A percentile compares a stretch with the other conserved stretches of the same genome.
Conservation (phyloP, 495 filamentous ascomycete genomes). For the Xylaria telfairii region DNA sequence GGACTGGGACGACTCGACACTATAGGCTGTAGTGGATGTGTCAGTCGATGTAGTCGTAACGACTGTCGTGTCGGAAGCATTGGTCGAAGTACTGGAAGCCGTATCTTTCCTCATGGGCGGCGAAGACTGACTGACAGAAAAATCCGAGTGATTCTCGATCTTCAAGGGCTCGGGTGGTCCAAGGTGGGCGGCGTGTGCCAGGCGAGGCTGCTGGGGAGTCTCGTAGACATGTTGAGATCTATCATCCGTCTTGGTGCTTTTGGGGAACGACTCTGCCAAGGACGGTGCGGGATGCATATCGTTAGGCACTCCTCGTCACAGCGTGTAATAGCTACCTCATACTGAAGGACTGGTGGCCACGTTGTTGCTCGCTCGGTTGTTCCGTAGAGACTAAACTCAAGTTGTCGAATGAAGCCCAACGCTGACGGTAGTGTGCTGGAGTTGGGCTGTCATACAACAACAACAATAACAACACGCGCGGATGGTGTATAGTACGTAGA, state of each 20-base stretch:
- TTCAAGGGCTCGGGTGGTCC: constrained; percentile 39
- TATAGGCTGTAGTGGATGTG: constrained; percentile 50
- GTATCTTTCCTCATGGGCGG: constrained; percentile 56
- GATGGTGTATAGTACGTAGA: constrained; percentile 22
- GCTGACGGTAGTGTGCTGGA: constrained; percentile 24
- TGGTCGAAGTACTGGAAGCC: constrained; percentile 53
- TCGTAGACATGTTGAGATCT: constrained; percentile 42
- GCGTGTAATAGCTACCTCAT: constrained; percentile 43
- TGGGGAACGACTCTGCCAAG: constrained; percentile 52
- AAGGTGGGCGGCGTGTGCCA: constrained; percentile 37
- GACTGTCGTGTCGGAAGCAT: constrained; percentile 42
- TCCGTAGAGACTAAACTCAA: constrained; percentile 23
- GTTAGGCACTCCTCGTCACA: constrained; percentile 36
- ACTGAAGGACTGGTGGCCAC: constrained; percentile 38
- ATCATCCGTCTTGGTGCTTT: constrained; percentile 48
- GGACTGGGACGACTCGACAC: constrained; percentile 51
- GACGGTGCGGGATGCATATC: constrained; percentile 53
- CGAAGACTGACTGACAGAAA: constrained; percentile 44
- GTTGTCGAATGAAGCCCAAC: constrained; percentile 30
- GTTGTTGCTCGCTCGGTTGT: constrained; percentile 26
- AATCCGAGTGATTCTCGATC: constrained; percentile 39
- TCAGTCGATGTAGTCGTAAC: constrained; percentile 46
- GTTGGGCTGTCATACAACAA: constrained; percentile 30
- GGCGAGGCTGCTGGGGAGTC: constrained; percentile 39
- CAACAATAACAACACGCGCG: constrained; percentile 19